Conservation (phyloP, 805 yeast genomes). For the Dipodascopsis uninucleata region DNA sequence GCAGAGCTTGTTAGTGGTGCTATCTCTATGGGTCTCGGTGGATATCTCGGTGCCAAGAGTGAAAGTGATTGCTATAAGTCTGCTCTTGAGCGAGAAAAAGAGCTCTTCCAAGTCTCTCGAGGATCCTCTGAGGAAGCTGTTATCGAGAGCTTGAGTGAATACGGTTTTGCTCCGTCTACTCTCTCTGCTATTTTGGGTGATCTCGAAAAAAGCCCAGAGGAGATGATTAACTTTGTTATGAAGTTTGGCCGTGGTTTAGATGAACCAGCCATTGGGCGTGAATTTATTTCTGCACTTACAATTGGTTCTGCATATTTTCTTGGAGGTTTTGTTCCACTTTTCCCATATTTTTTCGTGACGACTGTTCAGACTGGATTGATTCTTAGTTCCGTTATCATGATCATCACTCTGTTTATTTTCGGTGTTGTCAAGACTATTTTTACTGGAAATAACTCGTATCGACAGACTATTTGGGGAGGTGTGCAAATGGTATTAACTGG, state of each 20-base stretch:
- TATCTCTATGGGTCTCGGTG: constrained; percentile 95
- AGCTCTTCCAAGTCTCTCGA: not conserved
- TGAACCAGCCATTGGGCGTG: constrained; percentile 83
- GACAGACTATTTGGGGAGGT: constrained; percentile 41
- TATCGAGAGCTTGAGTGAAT: not conserved
- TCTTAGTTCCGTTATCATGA: constrained; percentile 66
- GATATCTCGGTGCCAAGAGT: constrained; percentile 86
- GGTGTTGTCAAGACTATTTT: constrained; percentile 70
- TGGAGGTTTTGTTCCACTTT: constrained; percentile 77
- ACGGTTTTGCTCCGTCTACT: constrained; percentile 2
- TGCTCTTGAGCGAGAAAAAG: not conserved
- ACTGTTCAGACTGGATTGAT: not conserved
- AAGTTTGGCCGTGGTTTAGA: constrained; percentile 78
- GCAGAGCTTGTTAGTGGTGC: constrained; percentile 96
- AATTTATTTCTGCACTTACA: constrained; percentile 69
- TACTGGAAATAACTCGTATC: constrained; percentile 41
- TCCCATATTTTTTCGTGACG: constrained; percentile 76
- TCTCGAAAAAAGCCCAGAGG: not conserved
- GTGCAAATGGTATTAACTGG: constrained; percentile 89
- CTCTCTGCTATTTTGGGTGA: not conserved
- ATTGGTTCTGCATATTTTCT: constrained; percentile 75
- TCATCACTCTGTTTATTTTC: constrained; percentile 74
- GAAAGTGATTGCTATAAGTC: constrained; percentile 46
- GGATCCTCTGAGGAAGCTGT: not conserved
- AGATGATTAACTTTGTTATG: constrained; percentile 63